phyloP scores from a whole-genome alignment of 2,329 filamentous ascomycete species.

The Aspergillus versicolor region DNA sequence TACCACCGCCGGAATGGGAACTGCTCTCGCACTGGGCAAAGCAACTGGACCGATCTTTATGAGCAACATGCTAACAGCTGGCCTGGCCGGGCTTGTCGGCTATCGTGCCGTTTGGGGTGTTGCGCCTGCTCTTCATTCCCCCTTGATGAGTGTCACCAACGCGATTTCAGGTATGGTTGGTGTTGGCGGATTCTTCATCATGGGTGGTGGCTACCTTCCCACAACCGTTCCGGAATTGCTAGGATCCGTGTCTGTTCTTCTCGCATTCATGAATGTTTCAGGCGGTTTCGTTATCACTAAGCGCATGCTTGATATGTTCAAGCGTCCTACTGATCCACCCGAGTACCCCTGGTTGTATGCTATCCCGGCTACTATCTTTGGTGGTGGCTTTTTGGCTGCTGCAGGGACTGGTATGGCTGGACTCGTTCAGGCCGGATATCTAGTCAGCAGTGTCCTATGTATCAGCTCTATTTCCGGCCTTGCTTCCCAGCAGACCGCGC shows the following conservation, averaged over 20 bases:
- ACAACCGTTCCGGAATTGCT: slow-evolving; percentile 76
- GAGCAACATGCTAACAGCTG: slow-evolving; percentile 82
- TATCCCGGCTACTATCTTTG: slow-evolving; percentile 72
- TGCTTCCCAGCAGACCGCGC: slow-evolving; percentile 77
- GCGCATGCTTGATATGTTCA: slow-evolving; percentile 91
- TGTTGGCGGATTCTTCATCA: slow-evolving; percentile 81
- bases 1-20: slow-evolving; percentile 75
- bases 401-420: slow-evolving; percentile 79
- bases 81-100: slow-evolving; percentile 78
- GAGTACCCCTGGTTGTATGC: slow-evolving; percentile 89
- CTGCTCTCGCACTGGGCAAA: slow-evolving; percentile 74
- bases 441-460: slow-evolving; percentile 80
- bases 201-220: slow-evolving; percentile 77
- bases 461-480: slow-evolving; percentile 79
- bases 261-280: slow-evolving; percentile 85
- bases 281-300: slow-evolving; percentile 91
- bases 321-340: slow-evolving; percentile 76
- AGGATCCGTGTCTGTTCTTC: slow-evolving; percentile 74
- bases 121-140: slow-evolving; percentile 77
- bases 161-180: slow-evolving; percentile 89
- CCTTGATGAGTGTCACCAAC: slow-evolving; percentile 90
- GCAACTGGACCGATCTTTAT: slow-evolving; percentile 81
- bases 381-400: slow-evolving; percentile 76
- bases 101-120: slow-evolving; percentile 91
- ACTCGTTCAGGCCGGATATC: slow-evolving; percentile 81